Evolutionary conservation across 78 protist genomes (phyloP).

Genomic region (Guillardia theta): DNA sequence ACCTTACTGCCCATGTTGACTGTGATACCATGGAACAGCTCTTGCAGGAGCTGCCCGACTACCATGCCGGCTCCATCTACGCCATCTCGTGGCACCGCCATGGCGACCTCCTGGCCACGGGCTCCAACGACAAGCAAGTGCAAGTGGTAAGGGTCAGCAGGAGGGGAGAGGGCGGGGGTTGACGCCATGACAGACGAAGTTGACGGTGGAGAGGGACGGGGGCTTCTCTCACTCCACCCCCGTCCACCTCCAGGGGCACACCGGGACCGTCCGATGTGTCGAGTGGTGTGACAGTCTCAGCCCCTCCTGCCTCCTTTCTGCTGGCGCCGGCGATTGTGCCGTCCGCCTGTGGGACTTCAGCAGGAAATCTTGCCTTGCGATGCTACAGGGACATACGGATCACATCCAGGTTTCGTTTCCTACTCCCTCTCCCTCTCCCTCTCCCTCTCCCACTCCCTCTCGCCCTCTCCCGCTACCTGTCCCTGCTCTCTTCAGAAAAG

Average conservation of each 20-base stretch:
- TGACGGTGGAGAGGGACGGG: too few relatives aligned
- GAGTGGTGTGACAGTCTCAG: neutral
- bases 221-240: too few relatives aligned
- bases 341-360: neutral
- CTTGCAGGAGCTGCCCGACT: neutral
- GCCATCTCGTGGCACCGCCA: neutral
- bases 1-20: neutral
- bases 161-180: neutral
- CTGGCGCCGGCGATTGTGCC: neutral
- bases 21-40: neutral
- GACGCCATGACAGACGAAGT: neutral
- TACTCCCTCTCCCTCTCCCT: neutral
- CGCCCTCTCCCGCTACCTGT: neutral
- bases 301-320: neutral
- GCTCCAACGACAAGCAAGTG: neutral
- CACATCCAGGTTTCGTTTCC: neutral
- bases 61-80: constrained; percentile 13
- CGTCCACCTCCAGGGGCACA: neutral
- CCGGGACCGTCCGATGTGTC: neutral
- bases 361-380: neutral
- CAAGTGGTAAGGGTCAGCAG: neutral
- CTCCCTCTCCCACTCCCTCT: neutral
- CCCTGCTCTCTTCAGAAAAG: neutral
- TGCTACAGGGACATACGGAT: neutral
- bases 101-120: neutral